Conservation (phyloP, 257 asterid species). For the Striga asiatica region DNA sequence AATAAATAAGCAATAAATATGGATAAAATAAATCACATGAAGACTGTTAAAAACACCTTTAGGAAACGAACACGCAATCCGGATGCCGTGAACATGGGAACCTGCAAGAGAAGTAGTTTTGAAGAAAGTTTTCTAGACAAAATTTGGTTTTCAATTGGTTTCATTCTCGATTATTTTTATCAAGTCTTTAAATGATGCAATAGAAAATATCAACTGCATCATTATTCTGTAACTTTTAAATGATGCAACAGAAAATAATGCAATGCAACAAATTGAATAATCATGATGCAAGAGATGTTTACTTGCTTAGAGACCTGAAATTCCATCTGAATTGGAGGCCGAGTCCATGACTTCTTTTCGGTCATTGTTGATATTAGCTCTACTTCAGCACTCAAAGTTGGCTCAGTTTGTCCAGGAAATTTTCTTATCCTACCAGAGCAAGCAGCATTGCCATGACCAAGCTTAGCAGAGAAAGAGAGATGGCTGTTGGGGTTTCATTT, state of each 20-base stretch:
- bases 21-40: neutral
- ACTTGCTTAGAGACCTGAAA: slow-evolving; percentile 58
- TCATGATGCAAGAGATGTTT: neutral
- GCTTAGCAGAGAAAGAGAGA: neutral
- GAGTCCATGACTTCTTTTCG: slow-evolving; percentile 96
- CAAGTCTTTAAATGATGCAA: neutral
- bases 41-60: slow-evolving; percentile 44
- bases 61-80: slow-evolving; percentile 97
- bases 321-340: slow-evolving; percentile 99
- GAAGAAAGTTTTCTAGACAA: neutral
- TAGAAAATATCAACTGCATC: neutral
- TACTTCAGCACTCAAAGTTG: slow-evolving; percentile 96
- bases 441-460: slow-evolving; percentile 9
- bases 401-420: slow-evolving; percentile 99
- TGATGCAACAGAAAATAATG: neutral
- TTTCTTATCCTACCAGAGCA: slow-evolving; percentile 74
- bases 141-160: neutral
- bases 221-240: neutral
- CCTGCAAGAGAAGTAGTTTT: slow-evolving; percentile 39
- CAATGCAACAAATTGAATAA: slow-evolving; percentile 6
- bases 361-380: slow-evolving; percentile 92
- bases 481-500: too few relatives aligned
- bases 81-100: slow-evolving; percentile 98
- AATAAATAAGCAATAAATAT: neutral
- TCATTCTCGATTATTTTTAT: neutral